Base-by-base conservation (phyloP, 257 asterid genomes). In the Scutellaria minor region DNA sequence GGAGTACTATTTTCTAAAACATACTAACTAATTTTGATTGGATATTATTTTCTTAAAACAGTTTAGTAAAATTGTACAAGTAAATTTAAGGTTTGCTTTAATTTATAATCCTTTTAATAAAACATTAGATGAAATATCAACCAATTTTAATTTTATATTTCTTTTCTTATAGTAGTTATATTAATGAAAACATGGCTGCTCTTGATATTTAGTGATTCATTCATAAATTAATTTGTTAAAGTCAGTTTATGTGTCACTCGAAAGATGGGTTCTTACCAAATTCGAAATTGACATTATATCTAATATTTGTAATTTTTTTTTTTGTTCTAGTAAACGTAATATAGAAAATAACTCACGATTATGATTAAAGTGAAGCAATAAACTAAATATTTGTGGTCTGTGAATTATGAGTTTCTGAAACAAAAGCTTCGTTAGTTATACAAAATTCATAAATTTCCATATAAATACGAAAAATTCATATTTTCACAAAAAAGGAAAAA, bases 231-330 rank as follows among this genome's bases (percentile, higher is more conserved):
- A 73, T 73, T 54, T 46, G 47, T 66, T 47, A 52, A 48, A 68
- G n/a, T 53, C 18, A 27, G 64, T 59, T 20, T 57, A 54, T 22
- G 57, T 10, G 52, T 10, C 13, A 57, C 45, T 31, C 45, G 76
- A 20, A 70, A 64, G 61, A 39, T 41, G 50, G n/a, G 59, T 62
- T 11, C 52, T 61, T 69, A 76, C 80, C 80, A 76, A 63, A 70
- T 77, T 76, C 54, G 77, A 77, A 54, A 41, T 76, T 40, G 80
- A 76, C 80, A 70, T 20, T 20, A 44, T 27, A 3, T 39, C 18
- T 41, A 52, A 20, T 69, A 24, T 11, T 0, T 60, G 1, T 60
- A 40, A 40, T 39, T 61, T 31, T 9, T 10, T 10, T 15, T 57
- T 31, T 37, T 10, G 52, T 11, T 46, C 18, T 42, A 35, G 65